phyloP scores from a whole-genome alignment of 2,329 filamentous ascomycete species.

The Drechslerella dactyloides region DNA sequence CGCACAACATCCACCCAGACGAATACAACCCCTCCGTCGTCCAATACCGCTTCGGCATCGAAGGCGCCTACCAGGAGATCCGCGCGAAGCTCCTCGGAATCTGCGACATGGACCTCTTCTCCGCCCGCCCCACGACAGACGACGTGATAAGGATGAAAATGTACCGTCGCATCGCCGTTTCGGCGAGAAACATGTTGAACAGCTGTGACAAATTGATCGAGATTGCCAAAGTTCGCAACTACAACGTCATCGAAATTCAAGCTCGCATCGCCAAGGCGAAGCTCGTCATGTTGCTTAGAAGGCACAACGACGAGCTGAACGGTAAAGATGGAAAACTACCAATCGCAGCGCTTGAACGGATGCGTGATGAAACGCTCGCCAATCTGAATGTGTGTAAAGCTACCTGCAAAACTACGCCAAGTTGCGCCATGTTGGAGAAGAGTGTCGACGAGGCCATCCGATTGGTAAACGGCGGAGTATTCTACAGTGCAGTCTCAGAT shows the following conservation, averaged over 20 bases:
- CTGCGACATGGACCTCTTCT: conserved; percentile 36
- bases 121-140: neutral
- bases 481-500: conserved; percentile 62
- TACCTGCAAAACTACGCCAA: conserved; percentile 15
- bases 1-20: conserved; percentile 8
- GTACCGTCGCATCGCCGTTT: neutral
- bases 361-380: conserved; percentile 39
- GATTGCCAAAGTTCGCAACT: conserved; percentile 9
- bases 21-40: conserved; percentile 30
- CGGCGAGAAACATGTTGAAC: neutral
- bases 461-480: conserved; percentile 61
- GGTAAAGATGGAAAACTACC: conserved; percentile 4
- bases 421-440: conserved; percentile 56
- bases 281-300: conserved; percentile 6
- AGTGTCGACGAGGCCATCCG: conserved; percentile 62
- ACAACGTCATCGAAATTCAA: conserved; percentile 26
- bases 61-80: conserved; percentile 38
- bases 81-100: conserved; percentile 4
- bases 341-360: conserved; percentile 17
- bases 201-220: conserved; percentile 12
- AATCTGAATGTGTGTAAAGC: conserved; percentile 26
- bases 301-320: conserved; percentile 11
- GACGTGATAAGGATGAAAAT: neutral
- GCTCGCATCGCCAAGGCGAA: conserved; percentile 17
- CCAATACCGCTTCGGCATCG: conserved; percentile 38